Conservation (phyloP, 306 rosid genomes). For the Amphicarpaea edgeworthii region DNA sequence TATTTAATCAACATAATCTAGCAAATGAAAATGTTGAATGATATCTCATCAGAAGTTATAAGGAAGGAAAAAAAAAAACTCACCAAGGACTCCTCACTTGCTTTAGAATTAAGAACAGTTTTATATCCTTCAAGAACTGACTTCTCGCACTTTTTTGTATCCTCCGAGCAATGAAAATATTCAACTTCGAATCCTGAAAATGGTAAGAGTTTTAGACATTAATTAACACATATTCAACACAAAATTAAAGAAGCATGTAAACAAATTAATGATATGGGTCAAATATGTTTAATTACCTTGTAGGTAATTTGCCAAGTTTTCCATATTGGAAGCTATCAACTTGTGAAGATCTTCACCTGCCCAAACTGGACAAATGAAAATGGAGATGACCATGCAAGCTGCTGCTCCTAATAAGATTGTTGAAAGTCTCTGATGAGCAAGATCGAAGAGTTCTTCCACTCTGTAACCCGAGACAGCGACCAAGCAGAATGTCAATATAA, state of each 20-base stretch:
- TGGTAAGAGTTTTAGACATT: not conserved
- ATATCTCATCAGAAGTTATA: slow-evolving; percentile 6
- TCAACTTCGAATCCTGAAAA: slow-evolving; percentile 72
- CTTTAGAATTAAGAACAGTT: slow-evolving; percentile 76
- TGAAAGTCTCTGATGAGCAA: slow-evolving; percentile 74
- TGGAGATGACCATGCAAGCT: slow-evolving; percentile 69
- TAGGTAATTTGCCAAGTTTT: slow-evolving; percentile 74
- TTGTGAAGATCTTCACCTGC: slow-evolving; percentile 92
- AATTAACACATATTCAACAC: not conserved
- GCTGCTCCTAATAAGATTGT: slow-evolving; percentile 76
- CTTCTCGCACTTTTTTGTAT: slow-evolving; percentile 52
- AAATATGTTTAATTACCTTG: slow-evolving; percentile 59
- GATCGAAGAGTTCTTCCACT: slow-evolving; percentile 53
- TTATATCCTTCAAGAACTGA: slow-evolving; percentile 66
- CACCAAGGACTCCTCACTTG: slow-evolving; percentile 76
- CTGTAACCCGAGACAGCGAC: slow-evolving; percentile 78
- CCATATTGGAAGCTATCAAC: slow-evolving; percentile 69
- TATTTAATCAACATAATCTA: not conserved
- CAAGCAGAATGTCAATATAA: slow-evolving; percentile 87
- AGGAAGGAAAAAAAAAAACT: not conserved
- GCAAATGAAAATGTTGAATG: not conserved
- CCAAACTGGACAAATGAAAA: slow-evolving; percentile 82
- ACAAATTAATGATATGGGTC: not conserved
- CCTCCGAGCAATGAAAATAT: slow-evolving; percentile 58
- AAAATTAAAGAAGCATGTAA: not conserved